Base-by-base conservation (phyloP, 371 early-diverging fungal genomes). In the Phascolomyces articulosus region DNA sequence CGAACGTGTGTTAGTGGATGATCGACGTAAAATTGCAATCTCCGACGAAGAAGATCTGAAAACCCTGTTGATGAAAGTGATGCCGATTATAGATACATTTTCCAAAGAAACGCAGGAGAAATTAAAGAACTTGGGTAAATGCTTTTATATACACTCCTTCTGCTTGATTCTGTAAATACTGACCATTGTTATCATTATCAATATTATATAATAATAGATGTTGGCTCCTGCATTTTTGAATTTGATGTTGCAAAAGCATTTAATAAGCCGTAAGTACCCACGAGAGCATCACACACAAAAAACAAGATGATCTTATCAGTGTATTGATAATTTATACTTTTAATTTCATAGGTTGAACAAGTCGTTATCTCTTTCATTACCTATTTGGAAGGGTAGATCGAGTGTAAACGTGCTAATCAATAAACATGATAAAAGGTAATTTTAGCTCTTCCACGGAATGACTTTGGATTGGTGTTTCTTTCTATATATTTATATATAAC, bases 351-450 rank as follows among this genome's bases (percentile, higher is more conserved):
- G 72, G 9, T 59, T 75, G 41, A 70, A 68, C 23, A 82, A 83
- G 41, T 70, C 80, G 44, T 71, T 77, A 21, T 70, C 78, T 44
- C 67, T 80, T 47, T 70, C 89, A 31, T 77, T 93, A 55, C 93
- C 95, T 4, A 80, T 92, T 6, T 93, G 92, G 91, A 80, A 89
- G 60, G 92, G 93, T 8, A 78, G 79, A 20, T 85, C 87, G 38
- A 89, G 89, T 11, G 77, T 86, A 27, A 91, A 91, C 48, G 74
- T 93, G 56, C 72, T 93, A 67, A 64, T 95, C 38, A 88, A 90
- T 74, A 93, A 92, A 70, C 81, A 82, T 58, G 94, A 93, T 58
- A 85, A 85, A 59, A 69, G 67, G 79, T 82, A 70, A 69, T 13
- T 34, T 9, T 34, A 34, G 9, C 9, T 31, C 3, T 31, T 9